Evolutionary conservation across 352 stramenopile species (phyloP).

Genomic region (Pythium guiyangense): DNA sequence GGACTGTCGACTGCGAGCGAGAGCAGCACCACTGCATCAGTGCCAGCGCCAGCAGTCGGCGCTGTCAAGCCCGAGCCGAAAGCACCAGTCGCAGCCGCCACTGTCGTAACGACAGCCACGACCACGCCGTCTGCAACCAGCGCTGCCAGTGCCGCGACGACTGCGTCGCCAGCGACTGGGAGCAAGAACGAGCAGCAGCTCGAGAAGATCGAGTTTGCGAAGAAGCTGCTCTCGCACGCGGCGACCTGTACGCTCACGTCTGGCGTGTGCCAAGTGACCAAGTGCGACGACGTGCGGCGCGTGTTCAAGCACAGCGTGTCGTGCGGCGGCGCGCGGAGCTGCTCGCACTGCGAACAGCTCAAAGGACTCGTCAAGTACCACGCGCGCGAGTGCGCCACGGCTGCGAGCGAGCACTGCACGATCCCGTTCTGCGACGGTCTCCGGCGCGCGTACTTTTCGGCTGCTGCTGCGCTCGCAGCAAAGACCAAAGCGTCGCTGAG

Average conservation of each 20-base stretch:
- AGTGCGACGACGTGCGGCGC: constrained; percentile 80
- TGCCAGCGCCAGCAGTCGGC: constrained; percentile 7
- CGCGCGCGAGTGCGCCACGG: constrained; percentile 67
- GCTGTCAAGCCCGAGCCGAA: constrained; percentile 31
- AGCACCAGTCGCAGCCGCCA: neutral
- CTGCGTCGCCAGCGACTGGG: constrained; percentile 15
- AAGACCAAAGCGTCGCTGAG: constrained; percentile 26
- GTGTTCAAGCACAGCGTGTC: constrained; percentile 85
- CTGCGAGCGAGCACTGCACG: constrained; percentile 59
- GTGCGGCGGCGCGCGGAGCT: constrained; percentile 60
- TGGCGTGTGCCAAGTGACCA: constrained; percentile 77
- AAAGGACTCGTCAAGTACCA: constrained; percentile 85
- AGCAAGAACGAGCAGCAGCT: constrained; percentile 60
- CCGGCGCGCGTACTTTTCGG: constrained; percentile 50
- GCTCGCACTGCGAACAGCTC: constrained; percentile 77
- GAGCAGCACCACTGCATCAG: neutral
- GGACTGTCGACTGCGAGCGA: neutral
- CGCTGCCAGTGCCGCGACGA: neutral
- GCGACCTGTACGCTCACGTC: constrained; percentile 54
- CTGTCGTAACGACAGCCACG: constrained; percentile 1
- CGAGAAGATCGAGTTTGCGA: constrained; percentile 85
- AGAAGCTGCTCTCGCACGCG: constrained; percentile 74
- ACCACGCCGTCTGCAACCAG: constrained; percentile 1
- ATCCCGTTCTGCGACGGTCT: constrained; percentile 84
- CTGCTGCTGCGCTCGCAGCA: constrained; percentile 22